Evolutionary conservation across 2,329 filamentous ascomycete species (phyloP), one percentile per base, ranked within the genome.

Genomic region (Catunica adiposa): DNA sequence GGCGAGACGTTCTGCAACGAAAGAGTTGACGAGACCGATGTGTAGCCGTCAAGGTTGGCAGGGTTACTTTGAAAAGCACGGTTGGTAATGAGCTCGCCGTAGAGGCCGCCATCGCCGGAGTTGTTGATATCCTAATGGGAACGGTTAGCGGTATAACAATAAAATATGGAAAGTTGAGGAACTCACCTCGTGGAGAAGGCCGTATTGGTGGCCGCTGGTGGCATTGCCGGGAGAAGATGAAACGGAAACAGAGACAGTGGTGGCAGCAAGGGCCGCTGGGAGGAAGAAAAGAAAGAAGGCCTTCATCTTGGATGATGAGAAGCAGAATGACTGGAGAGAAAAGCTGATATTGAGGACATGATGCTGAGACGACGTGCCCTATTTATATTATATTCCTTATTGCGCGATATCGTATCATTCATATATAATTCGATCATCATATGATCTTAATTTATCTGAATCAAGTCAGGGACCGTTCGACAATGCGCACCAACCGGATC

Each of bases 41-140:
- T 65, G 72, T 73, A 78, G 15, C 66, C 70, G n/a, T 67, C 66
- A 1, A 78, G 66, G 3, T 68, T 70, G 40, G 68, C 66, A 2
- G 70, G 71, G 58, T 69, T 72, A 55, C 69, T 69, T 65, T 87
- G 83, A 62, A 87, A 86, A 9, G 82, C 83, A 51, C 82, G 75
- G 66, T 87, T 87, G 53, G 74, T 76, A 56, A 87, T 76, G 56
- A 87, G 66, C 63, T 87, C 82, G 51, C 79, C 83, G 63, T 87
- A 86, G 59, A 86, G 77, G 3, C 83, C 83, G 22, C 83, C 83
- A 63, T 87, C 83, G 1, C 83, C 82, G 1, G 78, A 82, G 64
- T 84, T 78, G 65, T 80, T 80, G 64, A 82, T 82, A 55, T 80
- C 77, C 75, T 79, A 14, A 20, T 0, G 1, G 2, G 15, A 9